Conservation (phyloP, 2,329 filamentous ascomycete species). For the Pseudocercospora macadamiae region DNA sequence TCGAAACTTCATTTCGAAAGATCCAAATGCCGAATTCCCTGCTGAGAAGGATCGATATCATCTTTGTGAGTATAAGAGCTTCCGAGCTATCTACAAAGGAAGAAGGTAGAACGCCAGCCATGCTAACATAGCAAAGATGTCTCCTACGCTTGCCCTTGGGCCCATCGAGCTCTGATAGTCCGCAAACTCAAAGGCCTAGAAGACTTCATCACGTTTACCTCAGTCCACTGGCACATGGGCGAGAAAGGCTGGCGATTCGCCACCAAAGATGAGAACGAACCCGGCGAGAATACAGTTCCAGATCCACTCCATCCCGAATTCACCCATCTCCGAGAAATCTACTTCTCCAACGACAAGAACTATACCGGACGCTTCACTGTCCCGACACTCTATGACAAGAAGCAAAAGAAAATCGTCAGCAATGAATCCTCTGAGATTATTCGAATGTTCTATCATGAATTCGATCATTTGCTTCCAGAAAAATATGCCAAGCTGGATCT, state of each 20-base stretch:
- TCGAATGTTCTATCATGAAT: constrained; percentile 82
- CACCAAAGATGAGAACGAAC: constrained; percentile 62
- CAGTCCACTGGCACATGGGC: constrained; percentile 90
- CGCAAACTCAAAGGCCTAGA: constrained; percentile 90
- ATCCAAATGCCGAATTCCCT: constrained; percentile 73
- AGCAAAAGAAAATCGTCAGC: constrained; percentile 75
- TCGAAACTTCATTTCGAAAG: constrained; percentile 75
- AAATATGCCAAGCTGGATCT: constrained; percentile 50
- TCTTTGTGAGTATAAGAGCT: constrained; percentile 67
- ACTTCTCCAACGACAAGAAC: constrained; percentile 72
- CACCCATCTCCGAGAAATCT: constrained; percentile 76
- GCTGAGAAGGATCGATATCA: constrained; percentile 91
- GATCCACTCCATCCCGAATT: constrained; percentile 70
- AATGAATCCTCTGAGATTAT: constrained; percentile 94
- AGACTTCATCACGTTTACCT: constrained; percentile 75
- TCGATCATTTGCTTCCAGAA: constrained; percentile 61
- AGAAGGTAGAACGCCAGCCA: too few species aligned
- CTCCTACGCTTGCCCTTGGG: constrained; percentile 94
- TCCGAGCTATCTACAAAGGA: too few species aligned
- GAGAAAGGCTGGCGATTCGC: constrained; percentile 82
- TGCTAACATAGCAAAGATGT: constrained; percentile 54
- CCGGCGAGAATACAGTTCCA: constrained; percentile 58
- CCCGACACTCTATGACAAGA: constrained; percentile 81
- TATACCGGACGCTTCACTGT: constrained; percentile 85
- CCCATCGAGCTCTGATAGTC: constrained; percentile 83